phyloP scores from a whole-genome alignment of 805 yeast genomes.

The Suhomyces vadensis region DNA sequence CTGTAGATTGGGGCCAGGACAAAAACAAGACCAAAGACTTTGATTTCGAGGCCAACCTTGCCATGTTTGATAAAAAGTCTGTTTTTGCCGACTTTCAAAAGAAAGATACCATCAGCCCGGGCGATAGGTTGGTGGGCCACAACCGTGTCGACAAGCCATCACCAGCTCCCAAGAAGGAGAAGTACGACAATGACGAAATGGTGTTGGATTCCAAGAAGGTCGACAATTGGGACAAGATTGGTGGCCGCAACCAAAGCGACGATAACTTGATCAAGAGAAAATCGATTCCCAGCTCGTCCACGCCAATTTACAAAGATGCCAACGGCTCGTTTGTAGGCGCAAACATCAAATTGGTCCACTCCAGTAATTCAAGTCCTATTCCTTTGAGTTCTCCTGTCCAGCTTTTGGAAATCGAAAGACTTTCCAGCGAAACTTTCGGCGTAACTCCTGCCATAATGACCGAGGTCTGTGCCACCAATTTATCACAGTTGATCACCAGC shows the following conservation, averaged over 20 bases:
- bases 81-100: constrained; percentile 77
- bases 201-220: constrained; percentile 47
- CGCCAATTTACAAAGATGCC: constrained; percentile 18
- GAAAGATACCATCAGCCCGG: constrained; percentile 60
- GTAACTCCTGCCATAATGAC: constrained; percentile 48
- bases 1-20: constrained; percentile 45
- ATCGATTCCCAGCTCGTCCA: constrained; percentile 9
- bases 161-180: constrained; percentile 37
- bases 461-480: constrained; percentile 70
- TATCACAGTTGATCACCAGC: constrained; percentile 57
- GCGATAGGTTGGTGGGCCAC: constrained; percentile 70
- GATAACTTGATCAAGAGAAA: constrained; percentile 9
- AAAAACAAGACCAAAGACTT: constrained; percentile 62
- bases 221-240: constrained; percentile 58
- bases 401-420: constrained; percentile 69
- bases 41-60: constrained; percentile 81
- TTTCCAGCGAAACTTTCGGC: constrained; percentile 51
- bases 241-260: constrained; percentile 14
- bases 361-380: constrained; percentile 30
- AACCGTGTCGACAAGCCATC: constrained; percentile 48
- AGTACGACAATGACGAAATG: constrained; percentile 73
- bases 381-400: constrained; percentile 79
- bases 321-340: constrained; percentile 9
- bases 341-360: constrained; percentile 21
- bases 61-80: constrained; percentile 75